Conservation (phyloP, 768 basidiomycete genomes). For the Pleurotus sapidus region DNA sequence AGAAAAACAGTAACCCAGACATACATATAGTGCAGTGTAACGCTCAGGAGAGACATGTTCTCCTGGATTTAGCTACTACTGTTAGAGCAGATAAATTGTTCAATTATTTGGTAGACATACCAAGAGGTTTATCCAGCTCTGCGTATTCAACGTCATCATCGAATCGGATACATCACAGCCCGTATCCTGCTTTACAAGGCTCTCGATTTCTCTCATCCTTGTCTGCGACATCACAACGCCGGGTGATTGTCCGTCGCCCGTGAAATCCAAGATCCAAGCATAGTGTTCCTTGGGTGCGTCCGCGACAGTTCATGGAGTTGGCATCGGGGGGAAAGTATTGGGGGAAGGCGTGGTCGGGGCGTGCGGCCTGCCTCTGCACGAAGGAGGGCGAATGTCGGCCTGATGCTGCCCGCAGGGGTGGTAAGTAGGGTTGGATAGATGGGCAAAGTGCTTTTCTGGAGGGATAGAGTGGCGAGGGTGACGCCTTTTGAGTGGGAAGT, state of each 20-base stretch:
- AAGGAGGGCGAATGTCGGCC: conserved; percentile 54
- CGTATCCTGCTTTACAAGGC: conserved; percentile 50
- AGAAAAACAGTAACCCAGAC: conserved; percentile 19
- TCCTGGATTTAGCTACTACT: conserved; percentile 52
- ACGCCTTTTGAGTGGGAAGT: conserved; percentile 40
- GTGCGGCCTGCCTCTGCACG: conserved; percentile 29
- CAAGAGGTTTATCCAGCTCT: conserved; percentile 67
- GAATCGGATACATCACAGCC: conserved; percentile 38
- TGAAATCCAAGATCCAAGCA: conserved; percentile 75
- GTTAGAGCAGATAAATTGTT: not conserved
- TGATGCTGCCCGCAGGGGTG: conserved; percentile 42
- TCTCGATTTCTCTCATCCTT: conserved; percentile 71
- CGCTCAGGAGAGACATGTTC: conserved; percentile 49
- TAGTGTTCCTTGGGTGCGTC: conserved; percentile 24
- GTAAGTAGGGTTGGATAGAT: conserved; percentile 38
- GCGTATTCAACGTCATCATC: conserved; percentile 44
- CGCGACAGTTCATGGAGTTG: conserved; percentile 19
- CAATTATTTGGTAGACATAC: conserved; percentile 30
- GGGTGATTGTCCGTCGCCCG: conserved; percentile 41
- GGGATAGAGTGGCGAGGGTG: conserved; percentile 52
- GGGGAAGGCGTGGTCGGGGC: conserved; percentile 51
- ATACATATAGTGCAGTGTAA: conserved; percentile 68
- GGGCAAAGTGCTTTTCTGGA: conserved; percentile 21
- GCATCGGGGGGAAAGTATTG: conserved; percentile 19
- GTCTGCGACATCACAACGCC: conserved; percentile 75